Evolutionary conservation across 176 grass and related monocot genomes (phyloP).

Genomic region (Oropetium thomaeum): DNA sequence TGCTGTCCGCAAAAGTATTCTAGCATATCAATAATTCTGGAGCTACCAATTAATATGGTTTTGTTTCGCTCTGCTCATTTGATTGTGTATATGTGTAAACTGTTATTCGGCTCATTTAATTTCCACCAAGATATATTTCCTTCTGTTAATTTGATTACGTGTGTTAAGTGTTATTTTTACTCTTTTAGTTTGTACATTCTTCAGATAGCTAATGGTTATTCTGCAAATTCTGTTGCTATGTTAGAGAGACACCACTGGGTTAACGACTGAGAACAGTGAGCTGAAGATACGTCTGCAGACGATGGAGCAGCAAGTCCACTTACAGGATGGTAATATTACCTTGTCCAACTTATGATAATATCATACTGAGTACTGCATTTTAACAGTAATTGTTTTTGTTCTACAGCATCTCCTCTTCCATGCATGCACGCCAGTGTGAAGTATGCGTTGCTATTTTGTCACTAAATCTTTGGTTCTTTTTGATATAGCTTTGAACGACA

Average conservation of each 20-base stretch:
- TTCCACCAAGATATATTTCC: background rate
- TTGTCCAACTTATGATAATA: background rate
- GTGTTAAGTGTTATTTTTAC: background rate
- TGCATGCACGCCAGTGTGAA: background rate
- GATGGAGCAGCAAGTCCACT: constrained; percentile 68
- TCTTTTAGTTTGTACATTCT: background rate
- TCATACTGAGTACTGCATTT: constrained; percentile 5
- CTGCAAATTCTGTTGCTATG: constrained; percentile 17
- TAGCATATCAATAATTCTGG: background rate
- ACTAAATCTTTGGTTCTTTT: constrained; percentile 6
- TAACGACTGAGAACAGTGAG: constrained; percentile 68
- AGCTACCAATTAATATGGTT: constrained; percentile 16
- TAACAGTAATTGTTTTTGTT: background rate
- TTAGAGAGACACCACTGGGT: constrained; percentile 69
- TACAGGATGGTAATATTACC: constrained; percentile 69
- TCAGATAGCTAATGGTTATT: constrained; percentile 30
- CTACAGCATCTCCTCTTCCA: background rate
- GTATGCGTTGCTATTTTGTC: background rate
- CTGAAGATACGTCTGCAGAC: constrained; percentile 58
- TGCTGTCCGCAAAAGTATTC: background rate
- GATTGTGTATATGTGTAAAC: background rate
- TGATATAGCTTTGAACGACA: constrained; percentile 63
- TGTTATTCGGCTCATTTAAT: background rate
- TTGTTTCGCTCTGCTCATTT: background rate
- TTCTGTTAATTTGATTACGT: background rate